Base-by-base conservation (phyloP, 2,329 filamentous ascomycete genomes). In the Cadophora sp. region DNA sequence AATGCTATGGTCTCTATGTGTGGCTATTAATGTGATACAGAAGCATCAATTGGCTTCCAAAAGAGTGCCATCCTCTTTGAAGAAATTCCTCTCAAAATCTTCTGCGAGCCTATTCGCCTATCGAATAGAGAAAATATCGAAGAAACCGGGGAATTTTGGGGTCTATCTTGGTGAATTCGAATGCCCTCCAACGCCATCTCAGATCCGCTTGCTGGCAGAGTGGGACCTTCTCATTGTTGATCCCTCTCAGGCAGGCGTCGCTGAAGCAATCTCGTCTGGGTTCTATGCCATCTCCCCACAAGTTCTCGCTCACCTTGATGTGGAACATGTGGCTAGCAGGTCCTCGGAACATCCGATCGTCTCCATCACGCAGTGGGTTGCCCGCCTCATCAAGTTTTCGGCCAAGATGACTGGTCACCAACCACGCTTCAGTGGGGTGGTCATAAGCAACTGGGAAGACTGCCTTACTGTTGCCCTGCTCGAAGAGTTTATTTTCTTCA, bases 191-290 rank as follows among this genome's bases (percentile, higher is more conserved):
- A 79, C 76, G 3, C 60, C 65, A 18, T 66, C 73, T 22, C 75
- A 83, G 66, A 64, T 72, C 22, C 71, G 68, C n/a, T 58, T 83
- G 7, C 72, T 83, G n/a, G 64, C 74, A 45, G 74, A 78, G 71
- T 83, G 79, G 79, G 81, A 83, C 61, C 67, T 82, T n/a, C 66
- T 82, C 47, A 75, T 82, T 18, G 74, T 83, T 14, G 80, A 83
- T 68, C 81, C 81, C 2, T 74, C 78, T 20, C 76, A 79, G 66
- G 47, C 62, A 11, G 78, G 79, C 6, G 76, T 81, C 2, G 53
- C 75, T 2, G 73, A 78, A 4, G 79, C 78, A 4, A 73, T 82
- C 62, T 70, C 71, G 9, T 66, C 66, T 55, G 64, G 65, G 8
- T 22, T 58, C 14, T 70, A 73, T 59, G 16, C 53, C 4, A 39